phyloP scores from a whole-genome alignment of 2,329 filamentous ascomycete genomes.

The Fusarium nanum region DNA sequence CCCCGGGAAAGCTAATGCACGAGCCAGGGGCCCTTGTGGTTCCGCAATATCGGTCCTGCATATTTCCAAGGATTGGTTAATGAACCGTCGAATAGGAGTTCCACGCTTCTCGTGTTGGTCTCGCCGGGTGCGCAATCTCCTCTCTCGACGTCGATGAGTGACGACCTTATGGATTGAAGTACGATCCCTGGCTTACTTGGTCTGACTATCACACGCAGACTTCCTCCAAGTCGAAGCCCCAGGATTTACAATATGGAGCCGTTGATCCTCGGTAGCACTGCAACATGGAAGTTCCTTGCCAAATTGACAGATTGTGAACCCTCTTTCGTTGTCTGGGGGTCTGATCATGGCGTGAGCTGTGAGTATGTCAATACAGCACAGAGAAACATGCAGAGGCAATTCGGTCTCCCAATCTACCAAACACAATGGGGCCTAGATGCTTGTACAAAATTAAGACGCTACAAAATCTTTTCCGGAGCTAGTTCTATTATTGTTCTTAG shows the following conservation, averaged over 20 bases:
- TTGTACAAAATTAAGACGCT: slow-evolving; percentile 4
- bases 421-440: not conserved
- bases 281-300: slow-evolving; percentile 22
- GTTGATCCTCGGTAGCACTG: slow-evolving; percentile 29
- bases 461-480: slow-evolving; percentile 17
- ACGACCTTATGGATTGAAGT: slow-evolving; percentile 33
- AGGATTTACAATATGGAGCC: slow-evolving; percentile 19
- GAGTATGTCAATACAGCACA: not conserved
- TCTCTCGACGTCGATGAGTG: slow-evolving; percentile 20
- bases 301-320: not conserved
- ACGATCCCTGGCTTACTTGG: slow-evolving; percentile 1
- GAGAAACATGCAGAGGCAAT: not conserved
- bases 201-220: slow-evolving; percentile 3
- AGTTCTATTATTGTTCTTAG: slow-evolving; percentile 16
- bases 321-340: not conserved
- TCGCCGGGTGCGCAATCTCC: slow-evolving; percentile 42
- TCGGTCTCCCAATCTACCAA: not conserved
- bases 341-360: slow-evolving; percentile 1
- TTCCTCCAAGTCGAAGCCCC: not conserved
- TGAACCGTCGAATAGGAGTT: slow-evolving; percentile 38
- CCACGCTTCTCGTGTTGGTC: slow-evolving; percentile 17
- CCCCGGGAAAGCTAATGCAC: slow-evolving; percentile 43
- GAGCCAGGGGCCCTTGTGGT: slow-evolving; percentile 20
- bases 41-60: slow-evolving; percentile 37
- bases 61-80: slow-evolving; percentile 25